Evolutionary conservation across 148 eudicot species (phyloP).

Genomic region (Cornus controversa): DNA sequence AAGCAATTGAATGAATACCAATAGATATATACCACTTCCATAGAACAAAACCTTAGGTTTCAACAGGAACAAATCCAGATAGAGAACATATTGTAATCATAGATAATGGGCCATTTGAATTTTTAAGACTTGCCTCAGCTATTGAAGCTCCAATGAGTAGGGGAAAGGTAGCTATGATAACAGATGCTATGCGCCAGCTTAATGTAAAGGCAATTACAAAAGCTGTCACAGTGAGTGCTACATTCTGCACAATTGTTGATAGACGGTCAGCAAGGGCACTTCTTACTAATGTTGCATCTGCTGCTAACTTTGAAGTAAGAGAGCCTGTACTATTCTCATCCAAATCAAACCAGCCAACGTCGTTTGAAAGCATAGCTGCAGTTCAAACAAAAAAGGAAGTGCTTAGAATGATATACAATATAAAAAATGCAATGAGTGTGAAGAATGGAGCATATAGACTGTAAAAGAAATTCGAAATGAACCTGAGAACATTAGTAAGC

Average conservation of each 20-base stretch:
- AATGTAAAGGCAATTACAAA: slow-evolving; percentile 54
- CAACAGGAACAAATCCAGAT: neutral
- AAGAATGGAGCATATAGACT: neutral
- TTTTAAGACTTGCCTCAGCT: slow-evolving; percentile 47
- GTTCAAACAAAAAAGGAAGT: neutral
- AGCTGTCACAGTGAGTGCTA: slow-evolving; percentile 50
- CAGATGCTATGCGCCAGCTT: slow-evolving; percentile 66
- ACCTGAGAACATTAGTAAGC: slow-evolving; percentile 75
- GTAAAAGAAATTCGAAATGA: slow-evolving; percentile 13
- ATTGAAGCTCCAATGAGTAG: slow-evolving; percentile 57
- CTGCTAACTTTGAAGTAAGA: slow-evolving; percentile 58
- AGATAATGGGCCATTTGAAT: neutral
- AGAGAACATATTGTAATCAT: neutral
- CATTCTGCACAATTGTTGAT: slow-evolving; percentile 61
- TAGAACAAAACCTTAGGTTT: neutral
- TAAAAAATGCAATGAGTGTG: neutral
- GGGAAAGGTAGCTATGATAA: slow-evolving; percentile 54
- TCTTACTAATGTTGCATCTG: slow-evolving; percentile 66
- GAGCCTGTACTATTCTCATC: slow-evolving; percentile 59
- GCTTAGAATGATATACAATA: neutral
- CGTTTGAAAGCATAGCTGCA: slow-evolving; percentile 66
- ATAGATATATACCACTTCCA: neutral
- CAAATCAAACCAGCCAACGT: slow-evolving; percentile 70
- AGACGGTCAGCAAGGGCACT: slow-evolving; percentile 67
- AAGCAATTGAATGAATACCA: neutral